Percentiles rank a stretch among this genome's conserved stretches.
Conservation (phyloP, 2,329 filamentous ascomycete genomes). For the Knoxdaviesia proteae region DNA sequence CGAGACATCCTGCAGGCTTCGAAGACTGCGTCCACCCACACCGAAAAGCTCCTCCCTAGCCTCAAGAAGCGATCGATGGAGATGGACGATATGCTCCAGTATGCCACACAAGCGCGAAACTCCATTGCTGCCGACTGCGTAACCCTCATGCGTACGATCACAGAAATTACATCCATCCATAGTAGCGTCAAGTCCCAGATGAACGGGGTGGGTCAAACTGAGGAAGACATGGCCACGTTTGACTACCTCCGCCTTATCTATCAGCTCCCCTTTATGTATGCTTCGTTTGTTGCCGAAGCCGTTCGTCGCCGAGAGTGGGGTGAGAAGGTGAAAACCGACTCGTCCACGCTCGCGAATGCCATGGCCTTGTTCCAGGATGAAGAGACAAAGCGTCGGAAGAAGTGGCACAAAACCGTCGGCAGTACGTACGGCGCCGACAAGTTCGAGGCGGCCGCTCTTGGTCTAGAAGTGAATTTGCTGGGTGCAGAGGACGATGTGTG, state of each 20-base stretch:
- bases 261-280: conserved; percentile 73
- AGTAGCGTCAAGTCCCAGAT: conserved; percentile 53
- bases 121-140: conserved; percentile 42
- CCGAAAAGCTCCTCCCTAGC: conserved; percentile 37
- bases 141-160: conserved; percentile 63
- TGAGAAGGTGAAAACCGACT: conserved; percentile 76
- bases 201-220: conserved; percentile 46
- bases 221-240: conserved; percentile 61
- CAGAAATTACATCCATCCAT: conserved; percentile 57
- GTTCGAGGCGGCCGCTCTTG: conserved; percentile 47
- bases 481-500: conserved; percentile 61
- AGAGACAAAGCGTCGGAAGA: conserved; percentile 69
- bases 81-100: conserved; percentile 38
- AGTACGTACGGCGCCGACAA: conserved; percentile 47
- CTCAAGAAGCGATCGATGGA: conserved; percentile 33
- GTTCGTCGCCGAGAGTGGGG: conserved; percentile 76
- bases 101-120: conserved; percentile 46
- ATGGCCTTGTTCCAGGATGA: conserved; percentile 85
- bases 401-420: conserved; percentile 75
- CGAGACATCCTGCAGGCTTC: conserved; percentile 39
- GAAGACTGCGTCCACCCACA: conserved; percentile 41
- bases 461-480: conserved; percentile 68
- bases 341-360: conserved; percentile 73
- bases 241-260: conserved; percentile 63
- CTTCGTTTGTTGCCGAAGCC: conserved; percentile 70